These are phyloP conservation scores for Chlamydomonas urium DNA, from an alignment of 139 green algal genomes.

Conservation along the genomic window DNA sequence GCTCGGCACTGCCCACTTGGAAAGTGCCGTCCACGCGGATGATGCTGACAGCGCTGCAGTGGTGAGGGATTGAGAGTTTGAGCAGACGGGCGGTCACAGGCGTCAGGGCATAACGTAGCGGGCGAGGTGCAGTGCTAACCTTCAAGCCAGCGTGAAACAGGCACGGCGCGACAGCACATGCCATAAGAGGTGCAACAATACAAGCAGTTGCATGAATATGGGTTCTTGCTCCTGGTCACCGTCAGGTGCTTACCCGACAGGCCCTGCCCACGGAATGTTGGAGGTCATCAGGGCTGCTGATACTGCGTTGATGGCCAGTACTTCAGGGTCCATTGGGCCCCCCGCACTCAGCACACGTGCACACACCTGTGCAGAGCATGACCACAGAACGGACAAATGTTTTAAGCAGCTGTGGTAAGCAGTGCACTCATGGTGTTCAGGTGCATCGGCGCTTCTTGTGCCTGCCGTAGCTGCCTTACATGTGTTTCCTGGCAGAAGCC, in stretches of 20 bases:
- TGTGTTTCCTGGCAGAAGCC: constrained; percentile 12
- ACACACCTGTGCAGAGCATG: neutral
- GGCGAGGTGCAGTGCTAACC: too few species aligned
- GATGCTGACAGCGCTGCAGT: neutral
- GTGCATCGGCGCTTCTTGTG: too few species aligned
- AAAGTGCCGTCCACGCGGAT: neutral
- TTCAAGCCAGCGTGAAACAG: too few species aligned
- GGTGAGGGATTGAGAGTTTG: neutral
- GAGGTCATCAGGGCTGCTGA: constrained; percentile 22
- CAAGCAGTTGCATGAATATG: neutral
- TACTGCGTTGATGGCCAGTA: constrained; percentile 22
- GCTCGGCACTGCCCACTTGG: too few species aligned
- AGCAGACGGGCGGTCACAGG: neutral
- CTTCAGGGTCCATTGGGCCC: constrained; percentile 1
- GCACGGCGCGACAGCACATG: too few species aligned
- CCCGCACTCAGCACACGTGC: constrained; percentile 1
- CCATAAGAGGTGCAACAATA: neutral
- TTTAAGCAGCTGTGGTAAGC: neutral
- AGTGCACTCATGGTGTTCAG: neutral
- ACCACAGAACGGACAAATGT: neutral
- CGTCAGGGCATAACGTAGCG: neutral
- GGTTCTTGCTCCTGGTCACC: neutral
- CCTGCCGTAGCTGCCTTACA: neutral
- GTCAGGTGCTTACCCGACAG: constrained; percentile 17
- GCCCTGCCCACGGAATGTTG: constrained; percentile 22